These are phyloP conservation scores for Camellia japonica DNA, from an alignment of 148 eudicot species.

Conservation along the genomic window DNA sequence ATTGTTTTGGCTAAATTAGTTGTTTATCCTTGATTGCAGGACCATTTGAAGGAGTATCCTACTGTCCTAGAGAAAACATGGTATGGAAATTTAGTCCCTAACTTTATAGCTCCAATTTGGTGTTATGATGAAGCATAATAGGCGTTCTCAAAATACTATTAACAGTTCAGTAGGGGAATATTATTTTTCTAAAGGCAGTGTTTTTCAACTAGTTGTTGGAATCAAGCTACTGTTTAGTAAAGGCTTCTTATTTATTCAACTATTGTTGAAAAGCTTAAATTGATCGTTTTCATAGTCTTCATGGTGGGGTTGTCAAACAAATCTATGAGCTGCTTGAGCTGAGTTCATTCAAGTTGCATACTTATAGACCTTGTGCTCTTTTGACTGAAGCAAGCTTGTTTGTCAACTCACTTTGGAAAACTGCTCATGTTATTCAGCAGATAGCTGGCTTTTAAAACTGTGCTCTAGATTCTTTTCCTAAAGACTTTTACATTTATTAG, in stretches of 20 bases:
- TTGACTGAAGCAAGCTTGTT: not conserved
- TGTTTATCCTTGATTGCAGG: conserved; percentile 47
- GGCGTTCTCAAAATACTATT: not conserved
- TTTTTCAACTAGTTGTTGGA: no score
- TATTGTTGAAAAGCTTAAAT: not conserved
- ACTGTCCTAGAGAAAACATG: conserved; percentile 49
- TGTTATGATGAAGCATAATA: not conserved
- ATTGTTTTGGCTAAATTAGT: conserved; percentile 8
- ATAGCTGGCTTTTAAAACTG: not conserved
- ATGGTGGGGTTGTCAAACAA: not conserved
- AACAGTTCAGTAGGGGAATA: not conserved
- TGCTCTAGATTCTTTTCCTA: not conserved
- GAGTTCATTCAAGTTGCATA: not conserved
- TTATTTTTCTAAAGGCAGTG: not conserved
- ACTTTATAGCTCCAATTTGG: not conserved
- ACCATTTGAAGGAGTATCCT: conserved; percentile 71
- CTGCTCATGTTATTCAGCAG: not conserved
- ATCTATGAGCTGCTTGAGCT: conserved; percentile 3
- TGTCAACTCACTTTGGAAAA: not conserved
- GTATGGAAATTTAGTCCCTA: conserved; percentile 32
- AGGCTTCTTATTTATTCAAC: no score
- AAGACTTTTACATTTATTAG: not conserved
- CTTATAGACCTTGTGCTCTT: not conserved
- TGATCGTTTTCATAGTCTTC: not conserved
- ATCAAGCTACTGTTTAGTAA: no score